Evolutionary conservation across 106 monocot genomes (phyloP), one percentile per base, ranked within the genome.

Genomic region (Phalaenopsis aphrodite): DNA sequence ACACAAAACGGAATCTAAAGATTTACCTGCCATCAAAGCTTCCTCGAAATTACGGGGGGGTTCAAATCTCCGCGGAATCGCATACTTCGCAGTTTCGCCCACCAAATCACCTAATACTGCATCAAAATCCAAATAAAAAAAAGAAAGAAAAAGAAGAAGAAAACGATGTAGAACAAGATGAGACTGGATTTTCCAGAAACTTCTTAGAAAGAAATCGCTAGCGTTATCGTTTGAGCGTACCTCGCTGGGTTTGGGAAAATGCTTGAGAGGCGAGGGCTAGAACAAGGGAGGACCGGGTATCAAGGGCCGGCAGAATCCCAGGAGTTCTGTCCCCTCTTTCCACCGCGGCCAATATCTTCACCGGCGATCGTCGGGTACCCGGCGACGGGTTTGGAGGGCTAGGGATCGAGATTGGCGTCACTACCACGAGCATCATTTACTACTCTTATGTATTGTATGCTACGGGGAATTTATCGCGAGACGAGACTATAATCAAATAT

Each of bases 241-340:
- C 49, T 83, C 88, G 77, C 79, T 87, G 91, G 8, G 94, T 84
- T 55, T 83, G 77, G 19, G 87, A 78, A 19, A 83, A 66, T 39
- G 91, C 79, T 78, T 95, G 92, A 11, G 87, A 82, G 42, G 87
- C 82, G 7, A 95, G 83, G 11, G 95, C 89, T 48, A 88, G 82
- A 55, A 92, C 90, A 24, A 95, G 95, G 56, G 95, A 90, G 24
- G 86, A 39, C 41, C 90, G 88, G 52, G 88, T 86, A 85, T 95
- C 94, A 48, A 84, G 9, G 37, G 78, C 79, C 42, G 88, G 82
- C 14, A 1, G 80, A 69, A 58, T 56, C 72, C 55, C 61, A 3
- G 80, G 21, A 72, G 79, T 49, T 48, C 57, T 30, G 9, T 37
- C 56, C 45, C 79, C 42, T 75, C 81, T 72, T 79, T 82, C 66